Conservation (phyloP, 2,329 filamentous ascomycete genomes). For the Thyridium curvatum region DNA sequence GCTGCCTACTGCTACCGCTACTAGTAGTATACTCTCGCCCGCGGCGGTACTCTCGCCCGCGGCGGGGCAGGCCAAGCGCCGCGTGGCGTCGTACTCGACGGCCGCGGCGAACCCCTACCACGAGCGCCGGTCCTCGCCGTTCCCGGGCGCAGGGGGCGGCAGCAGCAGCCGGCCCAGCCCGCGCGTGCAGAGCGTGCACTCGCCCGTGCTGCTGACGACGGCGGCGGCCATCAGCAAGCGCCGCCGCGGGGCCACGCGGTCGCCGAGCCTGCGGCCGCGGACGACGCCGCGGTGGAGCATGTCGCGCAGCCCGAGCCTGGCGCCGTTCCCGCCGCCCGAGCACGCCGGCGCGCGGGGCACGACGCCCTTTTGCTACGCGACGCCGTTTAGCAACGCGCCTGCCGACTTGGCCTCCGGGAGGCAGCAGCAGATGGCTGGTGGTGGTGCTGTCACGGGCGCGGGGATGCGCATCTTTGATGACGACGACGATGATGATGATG, state of each 20-base stretch:
- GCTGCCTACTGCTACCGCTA: slow-evolving; percentile 23
- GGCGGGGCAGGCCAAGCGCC: slow-evolving; percentile 30
- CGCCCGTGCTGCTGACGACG: slow-evolving; percentile 31
- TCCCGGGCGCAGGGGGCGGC: too few relatives aligned
- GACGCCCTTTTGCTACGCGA: slow-evolving; percentile 67
- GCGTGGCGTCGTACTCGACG: slow-evolving; percentile 35
- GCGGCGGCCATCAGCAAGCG: slow-evolving; percentile 15
- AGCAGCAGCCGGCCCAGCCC: slow-evolving; percentile 17
- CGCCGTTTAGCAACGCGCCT: slow-evolving; percentile 61
- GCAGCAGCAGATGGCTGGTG: slow-evolving; percentile 2
- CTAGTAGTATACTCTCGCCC: slow-evolving; percentile 34
- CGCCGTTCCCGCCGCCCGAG: slow-evolving; percentile 32
- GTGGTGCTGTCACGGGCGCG: slow-evolving; percentile 12
- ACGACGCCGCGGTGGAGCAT: slow-evolving; percentile 51
- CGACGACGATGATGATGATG: slow-evolving; percentile 21
- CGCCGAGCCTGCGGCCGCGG: slow-evolving; percentile 43
- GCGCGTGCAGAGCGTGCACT: slow-evolving; percentile 13
- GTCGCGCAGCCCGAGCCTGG: slow-evolving; percentile 23
- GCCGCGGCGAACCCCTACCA: slow-evolving; percentile 18
- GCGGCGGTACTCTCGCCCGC: slow-evolving; percentile 31
- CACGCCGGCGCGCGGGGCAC: slow-evolving; percentile 29
- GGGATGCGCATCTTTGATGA: slow-evolving; percentile 11
- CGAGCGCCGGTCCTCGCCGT: slow-evolving; percentile 31
- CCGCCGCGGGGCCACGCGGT: slow-evolving; percentile 41
- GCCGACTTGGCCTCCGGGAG: slow-evolving; percentile 28